Percentiles rank a stretch among this genome's conserved stretches.
These are phyloP conservation scores for Linum lewisii DNA, from an alignment of 345 rosid genomes.

Conservation along the genomic window DNA sequence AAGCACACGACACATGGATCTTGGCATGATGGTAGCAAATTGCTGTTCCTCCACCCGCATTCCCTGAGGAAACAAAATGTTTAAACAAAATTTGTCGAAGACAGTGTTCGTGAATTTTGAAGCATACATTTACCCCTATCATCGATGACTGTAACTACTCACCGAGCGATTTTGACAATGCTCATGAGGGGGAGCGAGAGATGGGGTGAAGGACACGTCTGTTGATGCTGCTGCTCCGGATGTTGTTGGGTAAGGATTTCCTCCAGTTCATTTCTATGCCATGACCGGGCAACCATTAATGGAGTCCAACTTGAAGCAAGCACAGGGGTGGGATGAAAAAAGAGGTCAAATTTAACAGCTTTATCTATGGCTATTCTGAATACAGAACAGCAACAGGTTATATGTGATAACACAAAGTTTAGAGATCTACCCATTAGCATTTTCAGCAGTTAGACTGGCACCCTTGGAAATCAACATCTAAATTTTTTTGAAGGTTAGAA, in stretches of 20 bases:
- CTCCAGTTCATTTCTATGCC: conserved; percentile 80
- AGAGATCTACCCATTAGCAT: conserved; percentile 61
- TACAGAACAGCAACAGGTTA: neutral
- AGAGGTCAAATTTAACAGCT: conserved; percentile 4
- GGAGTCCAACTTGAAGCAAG: conserved; percentile 69
- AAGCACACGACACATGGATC: conserved; percentile 86
- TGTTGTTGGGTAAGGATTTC: conserved; percentile 46
- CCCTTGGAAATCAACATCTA: conserved; percentile 78
- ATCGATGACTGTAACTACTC: conserved; percentile 10
- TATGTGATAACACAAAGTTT: neutral
- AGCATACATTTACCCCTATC: no score
- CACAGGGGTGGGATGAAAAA: conserved; percentile 7
- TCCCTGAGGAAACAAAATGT: conserved; percentile 35
- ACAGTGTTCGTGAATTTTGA: no score
- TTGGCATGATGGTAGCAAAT: conserved; percentile 36
- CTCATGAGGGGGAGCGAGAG: conserved; percentile 88
- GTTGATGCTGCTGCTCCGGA: conserved; percentile 23
- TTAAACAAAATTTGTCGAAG: neutral
- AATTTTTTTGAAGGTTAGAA: conserved; percentile 12
- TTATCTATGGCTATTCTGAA: neutral
- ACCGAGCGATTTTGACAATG: conserved; percentile 87
- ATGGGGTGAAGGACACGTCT: conserved; percentile 52
- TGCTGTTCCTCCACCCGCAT: conserved; percentile 74
- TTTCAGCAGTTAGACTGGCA: conserved; percentile 59
- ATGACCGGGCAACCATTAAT: conserved; percentile 84